phyloP scores from a whole-genome alignment of 1,284 basidiomycete genomes.

The Cystobasidium slooffiae region DNA sequence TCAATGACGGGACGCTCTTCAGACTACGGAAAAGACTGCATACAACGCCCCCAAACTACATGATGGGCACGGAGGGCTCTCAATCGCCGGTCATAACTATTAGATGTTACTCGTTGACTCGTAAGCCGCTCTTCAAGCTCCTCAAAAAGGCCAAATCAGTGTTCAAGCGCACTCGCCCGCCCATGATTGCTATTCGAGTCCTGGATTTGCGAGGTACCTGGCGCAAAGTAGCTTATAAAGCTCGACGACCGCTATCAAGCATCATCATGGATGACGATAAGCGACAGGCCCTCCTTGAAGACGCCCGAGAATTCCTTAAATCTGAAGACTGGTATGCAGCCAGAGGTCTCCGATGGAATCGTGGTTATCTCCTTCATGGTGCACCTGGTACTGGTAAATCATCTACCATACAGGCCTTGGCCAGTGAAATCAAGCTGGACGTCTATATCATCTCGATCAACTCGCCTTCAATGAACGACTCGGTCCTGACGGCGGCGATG shows the following conservation, averaged over 20 bases:
- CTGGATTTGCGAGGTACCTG: conserved; percentile 28
- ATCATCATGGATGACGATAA: conserved; percentile 34
- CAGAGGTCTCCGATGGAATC: conserved; percentile 74
- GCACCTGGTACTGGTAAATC: conserved; percentile 72
- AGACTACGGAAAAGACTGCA: conserved; percentile 15
- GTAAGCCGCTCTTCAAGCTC: conserved; percentile 36
- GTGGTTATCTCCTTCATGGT: conserved; percentile 77
- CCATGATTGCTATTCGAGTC: conserved; percentile 36
- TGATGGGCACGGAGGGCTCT: background rate
- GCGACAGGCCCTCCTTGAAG: conserved; percentile 65
- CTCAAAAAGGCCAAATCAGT: conserved; percentile 29
- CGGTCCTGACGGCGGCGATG: conserved; percentile 65
- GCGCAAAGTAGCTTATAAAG: conserved; percentile 30
- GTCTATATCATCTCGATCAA: conserved; percentile 77
- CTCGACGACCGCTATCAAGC: conserved; percentile 31
- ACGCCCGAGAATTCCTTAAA: conserved; percentile 69
- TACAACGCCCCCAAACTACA: background rate
- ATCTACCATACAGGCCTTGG: conserved; percentile 74
- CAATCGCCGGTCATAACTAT: conserved; percentile 17
- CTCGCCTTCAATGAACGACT: conserved; percentile 70
- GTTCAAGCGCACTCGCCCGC: conserved; percentile 24
- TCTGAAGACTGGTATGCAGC: conserved; percentile 71
- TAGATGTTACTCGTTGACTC: conserved; percentile 33
- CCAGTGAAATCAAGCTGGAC: conserved; percentile 73
- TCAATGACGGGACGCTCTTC: conserved; percentile 28